These are phyloP conservation scores for Escovopsis sp. DNA, from an alignment of 2,329 filamentous ascomycete genomes.

Conservation along the genomic window DNA sequence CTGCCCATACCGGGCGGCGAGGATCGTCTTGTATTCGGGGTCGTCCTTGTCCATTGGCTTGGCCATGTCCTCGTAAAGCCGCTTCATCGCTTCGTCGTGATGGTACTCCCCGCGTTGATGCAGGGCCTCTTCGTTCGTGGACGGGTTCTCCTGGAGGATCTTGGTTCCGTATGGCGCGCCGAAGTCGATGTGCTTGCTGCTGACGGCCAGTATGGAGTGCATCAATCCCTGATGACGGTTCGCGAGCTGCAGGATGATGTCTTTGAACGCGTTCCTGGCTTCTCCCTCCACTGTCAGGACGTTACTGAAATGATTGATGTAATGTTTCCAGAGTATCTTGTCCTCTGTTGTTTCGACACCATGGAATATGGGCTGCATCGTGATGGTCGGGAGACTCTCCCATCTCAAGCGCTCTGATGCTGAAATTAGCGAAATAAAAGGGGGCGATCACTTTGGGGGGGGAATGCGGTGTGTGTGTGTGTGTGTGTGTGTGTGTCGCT, in stretches of 20 bases:
- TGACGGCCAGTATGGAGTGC: conserved; percentile 77
- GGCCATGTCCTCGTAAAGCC: conserved; percentile 33
- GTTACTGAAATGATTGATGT: conserved; percentile 62
- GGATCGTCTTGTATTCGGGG: conserved; percentile 29
- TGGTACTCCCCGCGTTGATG: conserved; percentile 39
- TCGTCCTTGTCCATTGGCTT: conserved; percentile 27
- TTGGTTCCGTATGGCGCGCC: conserved; percentile 41
- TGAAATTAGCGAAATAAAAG: conserved; percentile 5
- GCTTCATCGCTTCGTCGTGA: conserved; percentile 37
- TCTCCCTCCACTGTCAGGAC: conserved; percentile 73
- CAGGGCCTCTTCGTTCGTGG: conserved; percentile 31
- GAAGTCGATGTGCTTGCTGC: conserved; percentile 59
- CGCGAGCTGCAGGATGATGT: conserved; percentile 70
- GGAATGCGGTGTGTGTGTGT: too few relatives aligned
- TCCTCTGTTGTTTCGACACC: conserved; percentile 72
- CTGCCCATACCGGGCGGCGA: conserved; percentile 45
- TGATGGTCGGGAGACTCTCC: conserved; percentile 36
- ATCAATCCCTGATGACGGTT: conserved; percentile 68
- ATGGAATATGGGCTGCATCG: conserved; percentile 54
- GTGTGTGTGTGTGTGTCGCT: background rate
- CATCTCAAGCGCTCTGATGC: conserved; percentile 34
- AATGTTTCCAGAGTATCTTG: conserved; percentile 69
- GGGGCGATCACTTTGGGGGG: too few relatives aligned
- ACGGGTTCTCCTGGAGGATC: conserved; percentile 34
- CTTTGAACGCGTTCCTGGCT: conserved; percentile 71